These are phyloP conservation scores for Boletus subcaerulescens DNA, from an alignment of 768 basidiomycete genomes.

Conservation along the genomic window DNA sequence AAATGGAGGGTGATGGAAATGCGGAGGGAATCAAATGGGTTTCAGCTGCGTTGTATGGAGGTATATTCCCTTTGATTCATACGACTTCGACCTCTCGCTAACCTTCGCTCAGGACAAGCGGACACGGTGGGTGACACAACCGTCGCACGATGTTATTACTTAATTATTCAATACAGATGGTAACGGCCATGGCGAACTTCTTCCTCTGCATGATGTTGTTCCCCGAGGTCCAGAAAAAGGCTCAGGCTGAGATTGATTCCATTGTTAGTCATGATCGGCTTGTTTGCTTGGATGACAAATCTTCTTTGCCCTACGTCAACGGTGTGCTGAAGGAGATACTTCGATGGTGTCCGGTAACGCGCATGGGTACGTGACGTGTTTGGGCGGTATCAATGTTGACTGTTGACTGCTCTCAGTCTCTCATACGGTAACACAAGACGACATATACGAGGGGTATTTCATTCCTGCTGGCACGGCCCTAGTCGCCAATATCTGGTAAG, in stretches of 20 bases:
- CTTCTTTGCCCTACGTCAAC: neutral
- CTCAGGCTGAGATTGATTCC: neutral
- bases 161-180: neutral
- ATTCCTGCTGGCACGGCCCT: neutral
- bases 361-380: neutral
- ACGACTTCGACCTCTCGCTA: neutral
- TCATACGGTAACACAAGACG: neutral
- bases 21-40: neutral
- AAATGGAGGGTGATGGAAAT: neutral
- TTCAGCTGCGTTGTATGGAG: neutral
- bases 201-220: neutral
- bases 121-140: neutral
- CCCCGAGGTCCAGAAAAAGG: neutral
- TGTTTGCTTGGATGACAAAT: neutral
- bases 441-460: neutral
- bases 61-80: neutral
- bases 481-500: neutral
- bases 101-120: neutral
- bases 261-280: neutral
- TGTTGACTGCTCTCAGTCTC: neutral
- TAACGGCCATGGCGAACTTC: neutral
- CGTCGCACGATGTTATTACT: neutral
- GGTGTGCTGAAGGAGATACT: neutral
- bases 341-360: neutral
- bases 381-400: neutral